Percentiles rank a stretch among this genome's conserved stretches.
These are phyloP conservation scores for Exophiala xenobiotica DNA, from an alignment of 2,329 filamentous ascomycete genomes.

Conservation along the genomic window DNA sequence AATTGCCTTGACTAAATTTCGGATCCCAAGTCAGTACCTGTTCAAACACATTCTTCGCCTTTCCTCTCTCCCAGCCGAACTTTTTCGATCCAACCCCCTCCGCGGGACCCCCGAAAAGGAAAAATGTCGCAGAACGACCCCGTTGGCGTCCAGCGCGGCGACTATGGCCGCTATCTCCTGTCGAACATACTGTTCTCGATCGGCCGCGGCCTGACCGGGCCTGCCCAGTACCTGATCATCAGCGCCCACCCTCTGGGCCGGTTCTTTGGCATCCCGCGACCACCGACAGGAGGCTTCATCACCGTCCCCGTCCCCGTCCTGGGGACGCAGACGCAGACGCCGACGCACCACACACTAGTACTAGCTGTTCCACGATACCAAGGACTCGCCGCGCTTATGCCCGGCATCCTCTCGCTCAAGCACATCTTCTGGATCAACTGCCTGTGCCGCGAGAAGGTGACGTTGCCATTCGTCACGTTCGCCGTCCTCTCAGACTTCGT, in stretches of 20 bases:
- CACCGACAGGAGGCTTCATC: slow-evolving; percentile 2
- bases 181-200: slow-evolving; percentile 7
- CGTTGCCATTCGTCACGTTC: slow-evolving; percentile 2
- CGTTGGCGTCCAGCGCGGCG: slow-evolving; percentile 6
- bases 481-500: slow-evolving; percentile 5
- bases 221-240: slow-evolving; percentile 7
- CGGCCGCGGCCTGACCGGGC: slow-evolving; percentile 3
- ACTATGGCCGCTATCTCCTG: slow-evolving; percentile 4
- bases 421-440: slow-evolving; percentile 9
- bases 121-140: slow-evolving; percentile 6
- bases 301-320: slow-evolving; percentile 2
- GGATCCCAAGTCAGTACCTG: no score
- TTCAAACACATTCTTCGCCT: no score
- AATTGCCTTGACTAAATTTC: no score
- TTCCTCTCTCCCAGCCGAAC: no score
- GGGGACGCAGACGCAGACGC: no score
- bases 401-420: slow-evolving; percentile 4
- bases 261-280: slow-evolving; percentile 1
- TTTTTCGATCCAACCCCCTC: no score
- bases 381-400: slow-evolving; percentile 3
- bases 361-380: slow-evolving; percentile 2
- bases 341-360: no score
- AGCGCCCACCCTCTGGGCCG: slow-evolving; percentile 4
- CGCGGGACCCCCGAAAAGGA: not conserved
- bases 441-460: slow-evolving; percentile 8